These are phyloP conservation scores for Eucalyptus curtisii DNA, from an alignment of 345 rosid species.

Conservation along the genomic window DNA sequence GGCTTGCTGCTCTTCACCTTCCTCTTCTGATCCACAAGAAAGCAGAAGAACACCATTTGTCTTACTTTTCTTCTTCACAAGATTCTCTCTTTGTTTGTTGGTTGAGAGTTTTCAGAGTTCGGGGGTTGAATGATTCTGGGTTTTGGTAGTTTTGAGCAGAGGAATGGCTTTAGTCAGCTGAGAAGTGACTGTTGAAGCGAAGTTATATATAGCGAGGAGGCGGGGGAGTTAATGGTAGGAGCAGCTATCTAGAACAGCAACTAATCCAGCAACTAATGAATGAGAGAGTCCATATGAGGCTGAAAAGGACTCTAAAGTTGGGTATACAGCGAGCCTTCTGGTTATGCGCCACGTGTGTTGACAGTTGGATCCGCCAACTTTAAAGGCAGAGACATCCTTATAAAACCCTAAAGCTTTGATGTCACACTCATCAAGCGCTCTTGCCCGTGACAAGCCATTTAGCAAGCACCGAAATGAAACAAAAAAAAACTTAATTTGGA, in stretches of 20 bases:
- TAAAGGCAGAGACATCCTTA: background rate
- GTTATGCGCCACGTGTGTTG: background rate
- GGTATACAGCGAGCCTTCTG: background rate
- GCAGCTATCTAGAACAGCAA: background rate
- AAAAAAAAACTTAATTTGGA: background rate
- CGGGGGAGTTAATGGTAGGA: background rate
- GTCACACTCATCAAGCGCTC: background rate
- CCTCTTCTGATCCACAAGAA: constrained; percentile 79
- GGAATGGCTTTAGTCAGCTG: background rate
- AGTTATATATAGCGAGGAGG: background rate
- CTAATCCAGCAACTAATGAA: background rate
- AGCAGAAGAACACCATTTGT: constrained; percentile 63
- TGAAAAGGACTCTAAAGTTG: background rate
- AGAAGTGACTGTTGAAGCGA: background rate
- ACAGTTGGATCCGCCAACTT: background rate
- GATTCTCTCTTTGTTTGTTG: background rate
- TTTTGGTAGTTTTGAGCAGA: background rate
- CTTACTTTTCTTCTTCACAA: background rate
- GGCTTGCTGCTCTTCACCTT: constrained; percentile 72
- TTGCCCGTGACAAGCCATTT: background rate
- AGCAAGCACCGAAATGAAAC: background rate
- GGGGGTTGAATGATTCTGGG: background rate
- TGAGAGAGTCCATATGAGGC: background rate
- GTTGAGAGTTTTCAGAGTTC: background rate
- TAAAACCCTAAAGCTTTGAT: background rate